These are phyloP conservation scores for Rhizopus delemar DNA, from an alignment of 371 early-diverging fungal species.

Conservation along the genomic window DNA sequence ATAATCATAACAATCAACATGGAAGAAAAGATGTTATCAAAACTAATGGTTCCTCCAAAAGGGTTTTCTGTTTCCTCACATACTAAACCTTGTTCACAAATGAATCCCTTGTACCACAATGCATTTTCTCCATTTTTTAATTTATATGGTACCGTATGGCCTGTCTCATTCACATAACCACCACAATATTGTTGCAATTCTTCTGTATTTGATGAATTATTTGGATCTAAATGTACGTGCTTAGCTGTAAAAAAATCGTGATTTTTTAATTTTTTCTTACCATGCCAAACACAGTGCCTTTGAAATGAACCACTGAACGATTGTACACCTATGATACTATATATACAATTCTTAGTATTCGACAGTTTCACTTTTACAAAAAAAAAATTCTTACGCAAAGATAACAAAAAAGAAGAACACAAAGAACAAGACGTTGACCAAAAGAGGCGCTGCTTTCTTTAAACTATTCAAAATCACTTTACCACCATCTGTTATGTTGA, in stretches of 20 bases:
- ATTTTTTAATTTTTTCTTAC: slow-evolving; percentile 19
- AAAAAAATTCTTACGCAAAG: slow-evolving; percentile 52
- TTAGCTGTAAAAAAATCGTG: neutral
- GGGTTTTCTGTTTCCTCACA: slow-evolving; percentile 59
- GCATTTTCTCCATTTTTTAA: slow-evolving; percentile 23
- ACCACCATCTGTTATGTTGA: slow-evolving; percentile 64
- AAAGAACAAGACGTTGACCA: slow-evolving; percentile 62
- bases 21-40: slow-evolving; percentile 62
- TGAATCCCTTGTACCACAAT: slow-evolving; percentile 58
- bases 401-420: slow-evolving; percentile 66
- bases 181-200: slow-evolving; percentile 55
- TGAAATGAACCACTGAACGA: slow-evolving; percentile 67
- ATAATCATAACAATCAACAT: slow-evolving; percentile 61
- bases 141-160: slow-evolving; percentile 26
- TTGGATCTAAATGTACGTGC: slow-evolving; percentile 30
- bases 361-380: neutral
- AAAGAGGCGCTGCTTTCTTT: slow-evolving; percentile 63
- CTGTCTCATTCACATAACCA: slow-evolving; percentile 34
- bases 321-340: slow-evolving; percentile 64
- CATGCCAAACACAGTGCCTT: slow-evolving; percentile 62
- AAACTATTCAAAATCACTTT: slow-evolving; percentile 63
- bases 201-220: slow-evolving; percentile 26
- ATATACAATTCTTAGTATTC: neutral
- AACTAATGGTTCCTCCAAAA: slow-evolving; percentile 54
- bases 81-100: slow-evolving; percentile 52